Conservation (phyloP, 805 yeast genomes). For the Yarrowia hollandica region DNA sequence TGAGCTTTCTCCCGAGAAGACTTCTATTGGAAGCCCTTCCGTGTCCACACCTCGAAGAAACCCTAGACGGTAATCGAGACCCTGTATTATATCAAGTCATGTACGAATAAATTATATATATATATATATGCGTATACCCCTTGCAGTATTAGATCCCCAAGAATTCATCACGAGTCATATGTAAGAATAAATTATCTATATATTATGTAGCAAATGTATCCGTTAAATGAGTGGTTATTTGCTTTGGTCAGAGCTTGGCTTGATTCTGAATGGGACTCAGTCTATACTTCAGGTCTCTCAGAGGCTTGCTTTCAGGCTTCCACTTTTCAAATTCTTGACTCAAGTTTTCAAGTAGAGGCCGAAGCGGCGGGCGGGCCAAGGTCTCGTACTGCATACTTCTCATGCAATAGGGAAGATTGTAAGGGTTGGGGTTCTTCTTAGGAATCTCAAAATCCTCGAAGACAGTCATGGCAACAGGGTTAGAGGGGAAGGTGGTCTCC, state of each 20-base stretch:
- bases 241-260: constrained; percentile 19
- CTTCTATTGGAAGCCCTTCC: neutral
- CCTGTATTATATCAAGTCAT: constrained; percentile 11
- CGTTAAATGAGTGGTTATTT: neutral
- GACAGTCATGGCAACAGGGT: constrained; percentile 35
- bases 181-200: constrained; percentile 13
- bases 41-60: constrained; percentile 2
- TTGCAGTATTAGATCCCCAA: no score
- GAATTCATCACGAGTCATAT: no score
- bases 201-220: neutral
- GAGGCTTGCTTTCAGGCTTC: constrained; percentile 80
- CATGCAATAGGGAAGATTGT: constrained; percentile 88
- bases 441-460: constrained; percentile 54
- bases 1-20: constrained; percentile 10
- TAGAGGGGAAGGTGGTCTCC: constrained; percentile 64
- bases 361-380: constrained; percentile 43
- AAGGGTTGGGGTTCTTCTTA: constrained; percentile 67
- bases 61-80: neutral
- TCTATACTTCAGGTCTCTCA: constrained; percentile 82
- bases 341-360: constrained; percentile 59
- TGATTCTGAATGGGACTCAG: constrained; percentile 53
- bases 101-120: neutral
- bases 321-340: constrained; percentile 75
- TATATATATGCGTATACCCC: no score
- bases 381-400: constrained; percentile 76